These are phyloP conservation scores for Tothia fuscella DNA, from an alignment of 2,329 filamentous ascomycete genomes.

Conservation along the genomic window DNA sequence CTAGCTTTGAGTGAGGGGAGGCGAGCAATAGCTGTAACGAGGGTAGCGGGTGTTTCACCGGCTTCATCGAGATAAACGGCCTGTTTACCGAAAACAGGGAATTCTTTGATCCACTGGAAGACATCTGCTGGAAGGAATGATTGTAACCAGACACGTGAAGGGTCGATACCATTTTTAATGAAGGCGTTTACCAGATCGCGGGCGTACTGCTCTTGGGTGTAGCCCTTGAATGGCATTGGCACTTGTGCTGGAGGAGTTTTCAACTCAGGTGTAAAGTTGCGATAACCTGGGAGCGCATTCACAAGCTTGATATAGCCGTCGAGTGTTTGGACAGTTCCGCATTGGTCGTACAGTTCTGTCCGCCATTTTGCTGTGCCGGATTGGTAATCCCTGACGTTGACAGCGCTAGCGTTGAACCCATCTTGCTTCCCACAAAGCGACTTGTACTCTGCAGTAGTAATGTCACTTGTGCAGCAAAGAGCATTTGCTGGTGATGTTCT, in stretches of 20 bases:
- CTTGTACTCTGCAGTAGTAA: conserved; percentile 56
- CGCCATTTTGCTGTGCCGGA: conserved; percentile 48
- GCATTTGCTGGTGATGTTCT: conserved; percentile 38
- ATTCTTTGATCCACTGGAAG: conserved; percentile 53
- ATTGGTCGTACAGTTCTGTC: conserved; percentile 54
- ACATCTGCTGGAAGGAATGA: conserved; percentile 54
- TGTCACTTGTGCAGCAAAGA: conserved; percentile 60
- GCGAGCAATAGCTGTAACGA: conserved; percentile 43
- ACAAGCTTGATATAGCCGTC: conserved; percentile 51
- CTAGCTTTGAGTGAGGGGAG: conserved; percentile 43
- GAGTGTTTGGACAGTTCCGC: conserved; percentile 49
- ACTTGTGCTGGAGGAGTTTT: conserved; percentile 49
- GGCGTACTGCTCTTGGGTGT: conserved; percentile 53
- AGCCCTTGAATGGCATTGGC: conserved; percentile 57
- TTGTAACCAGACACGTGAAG: conserved; percentile 40
- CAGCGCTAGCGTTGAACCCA: conserved; percentile 51
- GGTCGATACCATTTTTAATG: conserved; percentile 24
- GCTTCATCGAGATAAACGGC: conserved; percentile 54
- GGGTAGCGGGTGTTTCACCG: conserved; percentile 37
- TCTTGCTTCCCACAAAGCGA: conserved; percentile 54
- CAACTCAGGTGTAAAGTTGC: conserved; percentile 55
- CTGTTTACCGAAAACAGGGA: conserved; percentile 48
- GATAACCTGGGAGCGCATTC: conserved; percentile 37
- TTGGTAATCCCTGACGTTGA: conserved; percentile 46
- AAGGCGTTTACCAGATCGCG: conserved; percentile 46